Conservation (phyloP, 2,329 filamentous ascomycete genomes). For the Phyllosticta ampelicida region DNA sequence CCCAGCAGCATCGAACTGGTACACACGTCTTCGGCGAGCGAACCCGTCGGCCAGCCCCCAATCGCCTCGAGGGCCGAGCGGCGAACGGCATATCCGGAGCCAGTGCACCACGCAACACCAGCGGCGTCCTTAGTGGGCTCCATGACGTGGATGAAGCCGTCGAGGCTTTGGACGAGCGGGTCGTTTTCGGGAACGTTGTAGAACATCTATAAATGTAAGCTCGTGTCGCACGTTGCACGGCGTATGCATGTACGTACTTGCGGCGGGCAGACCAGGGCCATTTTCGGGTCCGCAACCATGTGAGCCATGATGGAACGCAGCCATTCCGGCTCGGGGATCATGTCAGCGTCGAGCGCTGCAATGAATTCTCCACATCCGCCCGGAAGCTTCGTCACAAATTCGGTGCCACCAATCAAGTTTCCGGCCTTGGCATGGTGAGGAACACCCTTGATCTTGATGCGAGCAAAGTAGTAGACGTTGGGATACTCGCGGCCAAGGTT, state of each 20-base stretch:
- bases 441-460: conserved; percentile 41
- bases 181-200: conserved; percentile 52
- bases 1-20: conserved; percentile 50
- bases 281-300: conserved; percentile 42
- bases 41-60: conserved; percentile 50
- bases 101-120: conserved; percentile 52
- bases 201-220: conserved; percentile 34
- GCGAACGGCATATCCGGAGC: conserved; percentile 50
- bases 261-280: conserved; percentile 50
- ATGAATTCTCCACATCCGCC: conserved; percentile 41
- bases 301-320: conserved; percentile 50
- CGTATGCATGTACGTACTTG: not conserved
- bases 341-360: conserved; percentile 56
- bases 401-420: not conserved
- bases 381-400: conserved; percentile 34
- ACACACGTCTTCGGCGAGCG: conserved; percentile 50
- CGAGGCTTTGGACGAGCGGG: conserved; percentile 47
- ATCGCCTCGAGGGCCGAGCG: conserved; percentile 51
- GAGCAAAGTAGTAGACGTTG: conserved; percentile 34
- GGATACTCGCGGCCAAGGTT: conserved; percentile 24
- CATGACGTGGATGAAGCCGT: conserved; percentile 47
- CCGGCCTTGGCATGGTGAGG: conserved; percentile 25
- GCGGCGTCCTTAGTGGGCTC: conserved; percentile 34
- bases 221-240: conserved; percentile 26
- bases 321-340: conserved; percentile 54